Conservation (phyloP, 2,329 filamentous ascomycete genomes). For the Hyphodiscus sp. region DNA sequence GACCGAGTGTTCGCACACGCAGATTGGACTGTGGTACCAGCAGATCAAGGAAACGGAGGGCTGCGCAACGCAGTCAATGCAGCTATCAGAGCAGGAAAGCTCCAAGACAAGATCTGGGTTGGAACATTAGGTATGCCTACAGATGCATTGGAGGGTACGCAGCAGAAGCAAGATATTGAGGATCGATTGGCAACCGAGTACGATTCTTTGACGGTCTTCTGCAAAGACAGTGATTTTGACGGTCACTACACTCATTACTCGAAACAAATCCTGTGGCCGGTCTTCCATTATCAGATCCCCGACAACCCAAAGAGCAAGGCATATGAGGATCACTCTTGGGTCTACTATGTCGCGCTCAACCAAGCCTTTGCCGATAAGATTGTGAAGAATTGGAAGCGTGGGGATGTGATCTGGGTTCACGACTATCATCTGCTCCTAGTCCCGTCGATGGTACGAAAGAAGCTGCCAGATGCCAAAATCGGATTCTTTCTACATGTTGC, state of each 20-base stretch:
- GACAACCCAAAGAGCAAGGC: slow-evolving; percentile 98
- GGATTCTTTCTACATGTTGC: slow-evolving; percentile 94
- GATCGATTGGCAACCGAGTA: slow-evolving; percentile 75
- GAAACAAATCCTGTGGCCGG: slow-evolving; percentile 96
- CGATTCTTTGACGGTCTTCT: slow-evolving; percentile 77
- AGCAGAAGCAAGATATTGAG: slow-evolving; percentile 76
- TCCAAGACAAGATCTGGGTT: slow-evolving; percentile 79
- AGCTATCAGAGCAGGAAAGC: slow-evolving; percentile 59
- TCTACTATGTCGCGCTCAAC: slow-evolving; percentile 89
- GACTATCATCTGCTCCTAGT: slow-evolving; percentile 92
- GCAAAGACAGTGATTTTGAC: slow-evolving; percentile 86
- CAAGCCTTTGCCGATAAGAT: slow-evolving; percentile 90
- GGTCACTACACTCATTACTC: slow-evolving; percentile 94
- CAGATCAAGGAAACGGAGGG: slow-evolving; percentile 88
- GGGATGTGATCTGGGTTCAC: slow-evolving; percentile 90
- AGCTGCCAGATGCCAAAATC: slow-evolving; percentile 87
- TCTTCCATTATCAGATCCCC: slow-evolving; percentile 96
- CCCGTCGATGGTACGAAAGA: slow-evolving; percentile 81
- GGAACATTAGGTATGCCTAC: slow-evolving; percentile 93
- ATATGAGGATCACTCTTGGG: slow-evolving; percentile 94
- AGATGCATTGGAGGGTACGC: slow-evolving; percentile 67
- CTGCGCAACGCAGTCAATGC: slow-evolving; percentile 83
- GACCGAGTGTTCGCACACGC: slow-evolving; percentile 69
- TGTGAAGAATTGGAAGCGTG: slow-evolving; percentile 85
- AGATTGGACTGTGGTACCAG: slow-evolving; percentile 75